Evolutionary conservation across 2,329 filamentous ascomycete species (phyloP), one percentile per base, ranked within the genome.

Genomic region (Apiospora arundinis): DNA sequence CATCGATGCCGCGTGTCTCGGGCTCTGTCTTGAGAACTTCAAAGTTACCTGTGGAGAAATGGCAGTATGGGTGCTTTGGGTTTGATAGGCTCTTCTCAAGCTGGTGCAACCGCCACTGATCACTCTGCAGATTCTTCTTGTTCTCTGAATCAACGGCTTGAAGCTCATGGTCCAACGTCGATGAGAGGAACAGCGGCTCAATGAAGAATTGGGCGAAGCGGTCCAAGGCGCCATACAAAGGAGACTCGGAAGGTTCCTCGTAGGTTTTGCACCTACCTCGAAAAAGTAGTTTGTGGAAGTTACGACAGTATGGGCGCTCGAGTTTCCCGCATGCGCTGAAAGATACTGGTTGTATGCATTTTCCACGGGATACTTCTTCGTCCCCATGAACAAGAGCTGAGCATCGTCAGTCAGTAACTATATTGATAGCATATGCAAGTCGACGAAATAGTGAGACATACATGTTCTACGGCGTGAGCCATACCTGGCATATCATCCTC

Each of bases 271-370:
- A 25, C 93, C 94, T 71, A 98, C 91, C 79, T 99, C 96, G 80
- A 99, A 99, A 83, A 93, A 98, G 85, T 97, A 99, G 83, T 98
- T 98, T 74, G 96, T 99, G 69, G 95, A 97, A 1, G 94, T 97
- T 6, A 93, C 87, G 21, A 93, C 95, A 1, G 96, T 99, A 82
- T 97, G 98, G 70, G 96, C 96, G 81, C 99, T 99, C 40, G 95
- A 97, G 79, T 92, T 91, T 70, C 96, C 96, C 12, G 95, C 97
- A 81, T 98, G 92, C 72, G 93, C 89, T 69, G 95, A 93, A 69
- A 99, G 89, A 81, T 97, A 99, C 80, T 95, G 92, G 78, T 94
- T 94, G 85, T 99, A 99, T 75, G 93, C 95, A 82, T 99, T 98
- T 83, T 98, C 95, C 80, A 92, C 90, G 0, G 96, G 96, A 79